Evolutionary conservation across 176 grass and related monocot species (phyloP), one percentile per base, ranked within the genome.

Genomic region (Oryza glumipatula): DNA sequence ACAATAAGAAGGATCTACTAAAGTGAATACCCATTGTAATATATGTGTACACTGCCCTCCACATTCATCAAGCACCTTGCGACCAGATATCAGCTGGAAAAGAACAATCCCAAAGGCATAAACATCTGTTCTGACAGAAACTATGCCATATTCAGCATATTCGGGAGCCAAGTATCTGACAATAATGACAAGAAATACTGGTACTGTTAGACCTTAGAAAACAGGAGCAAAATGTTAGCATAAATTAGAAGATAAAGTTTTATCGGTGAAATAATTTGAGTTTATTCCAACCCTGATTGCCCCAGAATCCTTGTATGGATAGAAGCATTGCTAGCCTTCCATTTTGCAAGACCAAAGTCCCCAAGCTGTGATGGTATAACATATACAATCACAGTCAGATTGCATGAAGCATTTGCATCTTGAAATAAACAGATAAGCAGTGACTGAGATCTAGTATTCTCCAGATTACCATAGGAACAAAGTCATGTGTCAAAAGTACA

Each of bases 31-130:
- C 92, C 92, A 92, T 90, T 88, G 74, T 85, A 94, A 44, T 80
- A 94, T 76, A 80, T 92, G 92, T 16, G 76, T 74, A 43, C 51
- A 56, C 38, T 92, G 78, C 49, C 81, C 92, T 83, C 44, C 90
- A 54, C 38, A 33, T 56, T 92, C 89, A 32, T 83, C 82, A 13
- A 92, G 49, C 41, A 94, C 87, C 56, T 80, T 85, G 14, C 71
- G 78, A 78, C 92, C 92, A 10, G 89, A 94, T 92, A 94, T 94
- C 82, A 94, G 74, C 84, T 94, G 92, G 86, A 94, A 94, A 77
- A 94, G 89, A 88, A 94, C 85, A 72, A 88, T 87, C 3, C 92
- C 92, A 66, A 94, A 94, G 17, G 92, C 89, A 72, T 94, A 94
- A 9, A 94, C 89, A 64, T 92, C 89, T 72, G 89, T 94, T 81